Evolutionary conservation across 164 flowering plant species (phyloP).

Genomic region (Macadamia tetraphylla): DNA sequence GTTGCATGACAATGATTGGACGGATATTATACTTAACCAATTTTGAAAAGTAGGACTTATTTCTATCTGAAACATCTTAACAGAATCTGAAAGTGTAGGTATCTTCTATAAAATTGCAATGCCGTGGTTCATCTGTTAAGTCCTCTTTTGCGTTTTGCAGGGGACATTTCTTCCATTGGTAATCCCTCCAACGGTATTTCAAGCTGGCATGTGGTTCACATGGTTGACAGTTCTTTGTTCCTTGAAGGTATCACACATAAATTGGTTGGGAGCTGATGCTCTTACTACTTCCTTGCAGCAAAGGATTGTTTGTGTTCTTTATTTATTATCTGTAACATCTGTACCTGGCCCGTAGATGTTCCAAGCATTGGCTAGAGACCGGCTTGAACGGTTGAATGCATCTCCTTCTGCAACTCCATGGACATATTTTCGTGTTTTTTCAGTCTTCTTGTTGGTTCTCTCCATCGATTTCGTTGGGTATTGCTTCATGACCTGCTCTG

Average conservation of each 20-base stretch:
- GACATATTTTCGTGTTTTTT: slow-evolving; percentile 88
- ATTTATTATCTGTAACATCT: slow-evolving; percentile 8
- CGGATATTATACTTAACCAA: no score
- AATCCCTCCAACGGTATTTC: slow-evolving; percentile 67
- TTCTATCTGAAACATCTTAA: no score
- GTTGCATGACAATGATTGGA: no score
- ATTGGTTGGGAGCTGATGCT: neutral
- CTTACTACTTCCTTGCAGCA: no score
- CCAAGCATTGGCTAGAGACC: slow-evolving; percentile 90
- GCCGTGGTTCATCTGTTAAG: no score
- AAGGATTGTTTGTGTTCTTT: no score
- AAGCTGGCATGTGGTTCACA: slow-evolving; percentile 69
- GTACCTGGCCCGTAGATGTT: slow-evolving; percentile 61
- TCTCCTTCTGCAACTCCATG: slow-evolving; percentile 91
- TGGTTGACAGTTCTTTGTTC: slow-evolving; percentile 83
- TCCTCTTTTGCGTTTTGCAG: slow-evolving; percentile 28
- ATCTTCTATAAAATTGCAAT: no score
- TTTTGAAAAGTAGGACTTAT: no score
- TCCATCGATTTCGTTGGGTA: slow-evolving; percentile 69
- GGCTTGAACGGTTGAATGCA: slow-evolving; percentile 88
- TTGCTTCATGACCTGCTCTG: neutral
- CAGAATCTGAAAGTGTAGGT: no score
- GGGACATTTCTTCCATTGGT: slow-evolving; percentile 93
- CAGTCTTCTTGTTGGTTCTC: slow-evolving; percentile 64
- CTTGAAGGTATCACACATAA: slow-evolving; percentile 55